Evolutionary conservation across 768 basidiomycete species (phyloP).

Genomic region (Termitomyces sp.): DNA sequence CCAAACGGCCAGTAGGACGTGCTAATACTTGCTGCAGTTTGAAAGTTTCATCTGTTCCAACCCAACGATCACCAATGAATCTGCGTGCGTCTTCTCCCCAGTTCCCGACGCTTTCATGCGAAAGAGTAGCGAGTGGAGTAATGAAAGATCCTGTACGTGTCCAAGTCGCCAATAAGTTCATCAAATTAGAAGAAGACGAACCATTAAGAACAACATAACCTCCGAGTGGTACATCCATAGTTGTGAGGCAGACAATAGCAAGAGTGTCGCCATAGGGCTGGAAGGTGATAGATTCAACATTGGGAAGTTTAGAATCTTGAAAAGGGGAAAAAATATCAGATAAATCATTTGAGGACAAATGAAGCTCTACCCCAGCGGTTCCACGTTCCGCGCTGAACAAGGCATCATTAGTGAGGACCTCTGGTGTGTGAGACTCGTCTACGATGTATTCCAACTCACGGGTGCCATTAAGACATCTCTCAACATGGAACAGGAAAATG

Average conservation of each 20-base stretch:
- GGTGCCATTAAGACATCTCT: too few relatives aligned
- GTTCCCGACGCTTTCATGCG: background rate
- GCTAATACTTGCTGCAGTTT: constrained; percentile 4
- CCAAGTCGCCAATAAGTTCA: background rate
- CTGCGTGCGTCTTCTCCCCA: constrained; percentile 7
- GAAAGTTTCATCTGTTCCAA: constrained; percentile 7
- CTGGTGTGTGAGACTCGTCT: background rate
- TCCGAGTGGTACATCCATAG: constrained; percentile 6
- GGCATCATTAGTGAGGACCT: constrained; percentile 6
- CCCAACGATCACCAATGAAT: constrained; percentile 7
- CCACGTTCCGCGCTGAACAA: constrained; percentile 8
- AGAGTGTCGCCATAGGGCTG: constrained; percentile 7
- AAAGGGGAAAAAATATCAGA: background rate
- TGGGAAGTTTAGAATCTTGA: constrained; percentile 2
- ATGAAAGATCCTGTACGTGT: background rate
- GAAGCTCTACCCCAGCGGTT: constrained; percentile 1
- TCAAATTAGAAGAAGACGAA: background rate
- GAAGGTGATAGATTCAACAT: constrained; percentile 1
- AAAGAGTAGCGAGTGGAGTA: constrained; percentile 2
- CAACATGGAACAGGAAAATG: background rate
- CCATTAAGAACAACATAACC: constrained; percentile 8
- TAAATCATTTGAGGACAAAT: background rate
- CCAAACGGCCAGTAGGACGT: constrained; percentile 6
- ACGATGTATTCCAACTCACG: constrained; percentile 9
- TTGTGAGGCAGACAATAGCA: constrained; percentile 1